Evolutionary conservation across 2,329 filamentous ascomycete species (phyloP).

Genomic region (Tolypocladium guangdongense): DNA sequence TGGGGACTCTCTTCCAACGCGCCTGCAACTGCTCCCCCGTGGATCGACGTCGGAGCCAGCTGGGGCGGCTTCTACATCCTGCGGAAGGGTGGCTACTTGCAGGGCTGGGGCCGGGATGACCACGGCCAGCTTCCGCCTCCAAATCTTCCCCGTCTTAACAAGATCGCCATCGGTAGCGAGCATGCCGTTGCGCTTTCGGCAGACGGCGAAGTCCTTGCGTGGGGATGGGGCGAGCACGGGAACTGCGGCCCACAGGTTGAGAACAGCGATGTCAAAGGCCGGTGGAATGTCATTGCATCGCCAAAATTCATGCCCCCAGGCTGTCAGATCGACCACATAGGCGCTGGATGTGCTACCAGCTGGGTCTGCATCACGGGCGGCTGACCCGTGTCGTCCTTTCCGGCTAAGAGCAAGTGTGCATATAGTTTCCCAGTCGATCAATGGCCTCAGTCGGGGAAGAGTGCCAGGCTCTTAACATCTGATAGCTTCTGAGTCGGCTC

Average conservation of each 20-base stretch:
- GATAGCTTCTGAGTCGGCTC: conserved; percentile 67
- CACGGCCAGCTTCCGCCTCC: conserved; percentile 67
- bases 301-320: conserved; percentile 40
- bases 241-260: conserved; percentile 71
- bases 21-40: conserved; percentile 41
- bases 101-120: conserved; percentile 75
- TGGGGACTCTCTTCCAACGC: conserved; percentile 51
- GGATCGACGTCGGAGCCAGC: conserved; percentile 62
- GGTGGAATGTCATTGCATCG: conserved; percentile 56
- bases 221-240: conserved; percentile 97
- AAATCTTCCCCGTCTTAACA: conserved; percentile 44
- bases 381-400: neutral
- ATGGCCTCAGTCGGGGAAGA: conserved; percentile 26
- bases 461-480: conserved; percentile 42
- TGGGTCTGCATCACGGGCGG: conserved; percentile 49
- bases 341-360: conserved; percentile 84
- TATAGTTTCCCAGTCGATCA: neutral
- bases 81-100: conserved; percentile 44
- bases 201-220: conserved; percentile 60
- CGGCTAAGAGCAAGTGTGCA: neutral
- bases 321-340: conserved; percentile 48
- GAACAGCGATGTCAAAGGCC: conserved; percentile 55
- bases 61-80: conserved; percentile 78
- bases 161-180: conserved; percentile 79
- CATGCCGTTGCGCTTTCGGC: conserved; percentile 66